Base-by-base conservation (phyloP, 2,329 filamentous ascomycete species). In the Didymella lethalis region DNA sequence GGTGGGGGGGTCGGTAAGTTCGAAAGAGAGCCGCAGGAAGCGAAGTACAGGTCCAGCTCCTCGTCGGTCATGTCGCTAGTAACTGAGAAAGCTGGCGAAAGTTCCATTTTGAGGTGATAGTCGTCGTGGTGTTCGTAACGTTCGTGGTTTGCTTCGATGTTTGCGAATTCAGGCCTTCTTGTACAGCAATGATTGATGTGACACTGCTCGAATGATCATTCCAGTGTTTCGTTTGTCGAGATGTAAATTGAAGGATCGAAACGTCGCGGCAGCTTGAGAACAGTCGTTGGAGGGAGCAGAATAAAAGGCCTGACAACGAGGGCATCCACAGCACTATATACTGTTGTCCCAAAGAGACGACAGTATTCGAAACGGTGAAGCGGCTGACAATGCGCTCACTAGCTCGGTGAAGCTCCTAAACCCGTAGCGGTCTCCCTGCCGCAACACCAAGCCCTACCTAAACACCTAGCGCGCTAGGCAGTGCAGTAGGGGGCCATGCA, bases 1-100 rank as follows among this genome's bases (percentile, higher is more conserved):
- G 73, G 74, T n/a, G 77, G 77, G 55, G 77, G 77, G 16, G 77
- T 79, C 7, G 77, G 77, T 23, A 78, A 66, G 63, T 74, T 77
- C 31, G 76, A 78, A 40, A 78, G 66, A 46, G 76, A 76, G 26
- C 75, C 72, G 45, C 74, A 79, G 53, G 62, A 73, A 40, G 73
- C 76, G 62, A 79, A 76, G 65, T 77, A 78, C 55, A 62, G 63
- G 46, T 78, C 77, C 63, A 78, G 55, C 58, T 77, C 75, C 53
- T 77, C 76, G 55, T 76, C 72, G 45, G 74, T 75, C 64, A 76
- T 68, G 64, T 76, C 69, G 67, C 68, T 64, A 60, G 62, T 65
- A 34, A 65, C 47, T 4, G 69, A 71, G 32, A 68, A 58, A 14
- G 71, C 69, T 18, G 71, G 71, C 2, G 71, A 73, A 44, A 64